A percentile compares a stretch with the other conserved stretches of the same genome.
Evolutionary conservation across 805 yeast species (phyloP).

Genomic region (Zygoascus ofunaensis): DNA sequence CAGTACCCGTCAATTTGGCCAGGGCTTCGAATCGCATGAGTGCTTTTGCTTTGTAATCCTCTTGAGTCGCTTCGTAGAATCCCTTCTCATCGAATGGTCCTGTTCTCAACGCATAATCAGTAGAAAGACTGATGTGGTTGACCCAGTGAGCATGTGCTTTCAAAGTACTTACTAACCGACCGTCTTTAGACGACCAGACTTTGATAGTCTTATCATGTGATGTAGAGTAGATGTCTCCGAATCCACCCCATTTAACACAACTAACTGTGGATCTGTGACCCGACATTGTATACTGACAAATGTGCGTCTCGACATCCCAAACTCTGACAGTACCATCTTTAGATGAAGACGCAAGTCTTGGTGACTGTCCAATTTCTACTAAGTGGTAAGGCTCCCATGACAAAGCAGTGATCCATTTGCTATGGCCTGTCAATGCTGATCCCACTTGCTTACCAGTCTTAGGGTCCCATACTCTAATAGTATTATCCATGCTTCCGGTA

Average conservation of each 20-base stretch:
- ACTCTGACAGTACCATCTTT: slow-evolving; percentile 84
- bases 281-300: slow-evolving; percentile 58
- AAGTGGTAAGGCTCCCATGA: slow-evolving; percentile 93
- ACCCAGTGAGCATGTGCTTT: slow-evolving; percentile 97
- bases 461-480: slow-evolving; percentile 82
- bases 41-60: slow-evolving; percentile 48
- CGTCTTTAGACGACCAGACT: slow-evolving; percentile 79
- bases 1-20: slow-evolving; percentile 46
- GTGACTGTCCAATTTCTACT: slow-evolving; percentile 49
- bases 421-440: slow-evolving; percentile 66
- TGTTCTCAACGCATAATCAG: slow-evolving; percentile 77
- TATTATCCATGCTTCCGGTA: slow-evolving; percentile 92
- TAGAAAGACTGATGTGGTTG: slow-evolving; percentile 82
- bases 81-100: slow-evolving; percentile 83
- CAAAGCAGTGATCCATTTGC: slow-evolving; percentile 81
- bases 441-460: slow-evolving; percentile 67
- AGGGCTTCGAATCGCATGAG: slow-evolving; percentile 51
- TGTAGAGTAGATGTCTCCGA: slow-evolving; percentile 71
- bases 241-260: slow-evolving; percentile 96
- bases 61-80: slow-evolving; percentile 23
- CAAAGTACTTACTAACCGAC: slow-evolving; percentile 68
- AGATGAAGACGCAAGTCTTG: slow-evolving; percentile 72
- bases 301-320: slow-evolving; percentile 76
- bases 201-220: slow-evolving; percentile 92
- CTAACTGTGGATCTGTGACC: slow-evolving; percentile 88